Base-by-base conservation (phyloP, 2,329 filamentous ascomycete species). In the Phaeophleospora eucalypticola region DNA sequence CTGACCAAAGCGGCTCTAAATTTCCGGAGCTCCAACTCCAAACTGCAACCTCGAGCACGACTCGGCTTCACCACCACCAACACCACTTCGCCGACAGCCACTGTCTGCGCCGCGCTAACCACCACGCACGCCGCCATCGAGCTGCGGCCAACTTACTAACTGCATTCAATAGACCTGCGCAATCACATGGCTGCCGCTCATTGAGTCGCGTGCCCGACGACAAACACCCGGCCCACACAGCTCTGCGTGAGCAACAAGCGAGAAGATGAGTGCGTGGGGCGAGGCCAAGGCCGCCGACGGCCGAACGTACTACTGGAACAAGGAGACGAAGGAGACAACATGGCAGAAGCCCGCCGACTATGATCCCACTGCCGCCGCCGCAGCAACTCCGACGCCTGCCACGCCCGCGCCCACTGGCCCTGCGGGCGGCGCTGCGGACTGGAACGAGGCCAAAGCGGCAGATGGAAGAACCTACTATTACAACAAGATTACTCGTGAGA, bases 391-490 rank as follows among this genome's bases (percentile, higher is more conserved):
- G 6, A 32, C n/a, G 3, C 69, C 90, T 95, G 86, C 84, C 80
- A 17, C 79, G 82, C 4, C 81, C 83, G 71, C 54, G 68, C 47
- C 48, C 49, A 20, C 54, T 46, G 32, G 52, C 57, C 21, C 45
- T 48, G 20, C 48, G 65, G 90, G 88, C 86, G 86, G 64, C 87
- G 58, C 56, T 9, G 59, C 57, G 9, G 60, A 60, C 54, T 98
- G 90, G 89, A 93, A 91, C 63, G 89, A 95, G 68, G 93, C 95
- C 64, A 89, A 85, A 19, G 84, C 87, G 17, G 83, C 89, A 52
- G 87, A 88, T 54, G 93, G 91, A 38, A 83, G 84, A 60, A 88
- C 91, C 65, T 98, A 98, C 71, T 98, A 89, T 60, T 91, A 90
- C 68, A 93, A 98, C 68, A 87, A 84, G 27, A 86, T 94, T 68